These are phyloP conservation scores for Mortierella sp. DNA, from an alignment of 371 early-diverging fungal species.

Conservation along the genomic window DNA sequence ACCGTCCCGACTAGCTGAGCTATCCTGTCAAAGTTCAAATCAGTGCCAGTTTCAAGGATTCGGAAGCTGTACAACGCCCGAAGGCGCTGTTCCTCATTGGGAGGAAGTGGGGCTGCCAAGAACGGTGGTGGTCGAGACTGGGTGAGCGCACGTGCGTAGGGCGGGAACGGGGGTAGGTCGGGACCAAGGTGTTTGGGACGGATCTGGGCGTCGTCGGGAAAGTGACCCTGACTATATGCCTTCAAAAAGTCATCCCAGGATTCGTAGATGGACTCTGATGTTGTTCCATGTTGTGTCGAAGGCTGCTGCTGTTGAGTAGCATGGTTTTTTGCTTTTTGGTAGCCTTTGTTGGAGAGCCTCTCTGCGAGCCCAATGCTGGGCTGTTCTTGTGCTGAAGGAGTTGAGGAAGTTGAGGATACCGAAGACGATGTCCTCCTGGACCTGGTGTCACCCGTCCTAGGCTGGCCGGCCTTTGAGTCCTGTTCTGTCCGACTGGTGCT, in stretches of 20 bases:
- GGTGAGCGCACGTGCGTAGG: slow-evolving; percentile 5
- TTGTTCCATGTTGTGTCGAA: too few relatives aligned
- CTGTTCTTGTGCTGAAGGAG: neutral
- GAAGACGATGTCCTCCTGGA: neutral
- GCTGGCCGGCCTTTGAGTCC: slow-evolving; percentile 9
- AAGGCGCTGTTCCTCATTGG: slow-evolving; percentile 42
- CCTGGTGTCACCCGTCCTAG: slow-evolving; percentile 14
- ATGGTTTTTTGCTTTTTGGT: neutral
- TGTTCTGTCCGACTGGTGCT: neutral
- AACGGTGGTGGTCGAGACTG: slow-evolving; percentile 17
- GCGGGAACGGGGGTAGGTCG: slow-evolving; percentile 23
- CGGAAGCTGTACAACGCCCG: slow-evolving; percentile 51
- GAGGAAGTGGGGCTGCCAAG: slow-evolving; percentile 44
- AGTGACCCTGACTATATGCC: slow-evolving; percentile 32
- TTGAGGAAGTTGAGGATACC: neutral
- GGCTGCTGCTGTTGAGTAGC: neutral
- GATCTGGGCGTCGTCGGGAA: slow-evolving; percentile 21
- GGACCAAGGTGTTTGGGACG: slow-evolving; percentile 14
- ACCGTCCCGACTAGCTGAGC: slow-evolving; percentile 45
- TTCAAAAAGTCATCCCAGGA: slow-evolving; percentile 39
- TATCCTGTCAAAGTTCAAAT: slow-evolving; percentile 56
- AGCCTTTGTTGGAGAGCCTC: neutral
- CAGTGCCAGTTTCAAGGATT: slow-evolving; percentile 43
- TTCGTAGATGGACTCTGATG: slow-evolving; percentile 6
- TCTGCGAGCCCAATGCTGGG: neutral